A percentile compares a stretch with the other conserved stretches of the same genome.
These are phyloP conservation scores for Xylaria cubensis DNA, from an alignment of 495 filamentous ascomycete genomes.

Conservation along the genomic window DNA sequence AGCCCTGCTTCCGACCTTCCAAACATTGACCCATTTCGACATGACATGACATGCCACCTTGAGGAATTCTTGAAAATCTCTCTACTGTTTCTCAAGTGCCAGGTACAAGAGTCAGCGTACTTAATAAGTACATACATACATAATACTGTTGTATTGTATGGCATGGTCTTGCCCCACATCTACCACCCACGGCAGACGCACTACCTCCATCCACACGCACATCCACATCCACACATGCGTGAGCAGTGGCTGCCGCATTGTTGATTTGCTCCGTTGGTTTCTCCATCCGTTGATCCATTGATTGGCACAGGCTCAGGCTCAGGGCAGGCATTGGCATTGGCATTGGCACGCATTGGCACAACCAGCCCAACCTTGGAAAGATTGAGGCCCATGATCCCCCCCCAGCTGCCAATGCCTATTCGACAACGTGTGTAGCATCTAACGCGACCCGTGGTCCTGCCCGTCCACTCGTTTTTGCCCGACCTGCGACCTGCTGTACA, in stretches of 20 bases:
- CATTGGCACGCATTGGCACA: conserved; percentile 5
- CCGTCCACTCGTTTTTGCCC: conserved; percentile 30
- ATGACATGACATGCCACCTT: background rate
- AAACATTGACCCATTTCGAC: conserved; percentile 2
- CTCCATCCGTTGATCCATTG: conserved; percentile 26
- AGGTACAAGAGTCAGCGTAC: background rate
- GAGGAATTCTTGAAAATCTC: conserved; percentile 13
- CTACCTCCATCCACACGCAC: background rate
- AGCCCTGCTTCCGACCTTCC: conserved; percentile 9
- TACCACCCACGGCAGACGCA: background rate
- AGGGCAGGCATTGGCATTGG: conserved; percentile 17
- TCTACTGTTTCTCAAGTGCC: background rate
- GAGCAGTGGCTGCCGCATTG: conserved; percentile 23
- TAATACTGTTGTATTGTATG: background rate
- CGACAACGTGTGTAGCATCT: conserved; percentile 31
- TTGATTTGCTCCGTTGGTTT: conserved; percentile 18
- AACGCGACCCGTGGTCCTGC: conserved; percentile 24
- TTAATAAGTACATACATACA: too few relatives aligned
- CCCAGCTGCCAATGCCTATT: conserved; percentile 25
- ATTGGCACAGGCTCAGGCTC: conserved; percentile 19
- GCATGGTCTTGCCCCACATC: conserved; percentile 28
- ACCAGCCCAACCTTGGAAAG: conserved; percentile 27
- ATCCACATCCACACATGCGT: conserved; percentile 7
- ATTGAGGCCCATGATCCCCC: conserved; percentile 25
- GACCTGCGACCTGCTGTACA: conserved; percentile 28